Percentiles rank a stretch among this genome's conserved stretches.
Evolutionary conservation across 139 green algal genomes (phyloP).

Genomic region (Zygnema cylindricum): DNA sequence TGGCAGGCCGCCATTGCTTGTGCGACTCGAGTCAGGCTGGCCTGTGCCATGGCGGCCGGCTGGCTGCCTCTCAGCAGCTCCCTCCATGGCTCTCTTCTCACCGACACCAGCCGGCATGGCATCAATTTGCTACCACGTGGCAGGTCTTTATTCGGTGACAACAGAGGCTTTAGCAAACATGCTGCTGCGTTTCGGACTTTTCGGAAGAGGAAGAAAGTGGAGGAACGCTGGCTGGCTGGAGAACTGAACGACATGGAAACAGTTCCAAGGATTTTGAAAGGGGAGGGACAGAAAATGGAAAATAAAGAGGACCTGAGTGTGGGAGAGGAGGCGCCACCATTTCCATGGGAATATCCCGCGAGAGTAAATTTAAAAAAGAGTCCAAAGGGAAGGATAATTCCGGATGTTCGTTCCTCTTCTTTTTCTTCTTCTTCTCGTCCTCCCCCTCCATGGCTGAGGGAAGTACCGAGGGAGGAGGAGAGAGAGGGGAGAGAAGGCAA

Average conservation of each 20-base stretch:
- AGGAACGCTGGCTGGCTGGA: background rate
- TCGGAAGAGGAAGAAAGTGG: slow-evolving; percentile 8
- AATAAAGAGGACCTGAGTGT: no score
- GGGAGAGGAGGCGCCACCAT: background rate
- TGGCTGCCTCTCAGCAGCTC: background rate
- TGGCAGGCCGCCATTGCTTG: background rate
- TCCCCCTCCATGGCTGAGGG: no score
- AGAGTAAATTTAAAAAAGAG: no score
- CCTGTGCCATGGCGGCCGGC: background rate
- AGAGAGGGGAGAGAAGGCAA: no score
- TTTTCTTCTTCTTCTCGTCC: no score
- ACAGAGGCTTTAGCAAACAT: background rate
- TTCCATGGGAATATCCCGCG: background rate
- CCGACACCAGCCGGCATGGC: background rate
- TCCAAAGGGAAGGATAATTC: no score
- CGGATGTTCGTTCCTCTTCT: no score
- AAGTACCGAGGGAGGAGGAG: no score
- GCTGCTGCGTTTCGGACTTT: background rate
- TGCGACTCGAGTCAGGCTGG: background rate
- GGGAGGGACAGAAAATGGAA: background rate
- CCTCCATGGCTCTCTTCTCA: background rate
- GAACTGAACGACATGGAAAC: background rate
- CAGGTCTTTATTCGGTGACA: no score
- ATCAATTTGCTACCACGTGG: background rate
- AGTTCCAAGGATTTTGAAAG: background rate